Base-by-base conservation (phyloP, 441 rosid genomes). In the Populus tomentosa region DNA sequence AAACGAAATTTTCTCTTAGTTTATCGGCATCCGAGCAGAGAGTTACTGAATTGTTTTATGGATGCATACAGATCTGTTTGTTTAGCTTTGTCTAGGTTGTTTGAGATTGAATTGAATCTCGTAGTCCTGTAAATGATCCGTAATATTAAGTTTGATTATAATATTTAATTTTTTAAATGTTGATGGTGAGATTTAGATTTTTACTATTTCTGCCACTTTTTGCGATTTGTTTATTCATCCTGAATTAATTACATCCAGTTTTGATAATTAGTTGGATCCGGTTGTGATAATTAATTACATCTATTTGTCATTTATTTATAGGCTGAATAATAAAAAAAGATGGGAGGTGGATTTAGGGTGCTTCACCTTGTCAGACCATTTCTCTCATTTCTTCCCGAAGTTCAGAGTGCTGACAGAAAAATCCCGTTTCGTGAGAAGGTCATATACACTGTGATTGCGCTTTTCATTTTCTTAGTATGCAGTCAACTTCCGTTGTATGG, bases 401-500 rank as follows among this genome's bases (percentile, higher is more conserved):
- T 89, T 36, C 93, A 90, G 82, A 90, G 85, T 59, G 90, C 95
- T 8, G 95, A 89, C 69, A 81, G 89, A 83, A 94, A 92, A 73
- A 77, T 94, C 11, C 96, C 97, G 4, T 92, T 94, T 72, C 85
- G 97, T 6, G 95, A 91, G 90, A 94, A 94, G 83, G 97, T 94
- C 20, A 92, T 94, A 66, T 92, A 94, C 84, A 91, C 98, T 1
- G 96, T 94, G 33, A 90, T 94, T 68, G 85, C 97, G 28, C 93
- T 94, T 53, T 92, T 92, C 84, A 91, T 94, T 26, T 92, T 94
- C 86, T 77, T 94, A 69, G 97, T 94, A 0, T 94, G 98, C 86
- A 94, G 97, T 81, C 98, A 92, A 89, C 95, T 94, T 1, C 97
- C 97, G 4, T 84, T 92, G 56, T 94, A 94, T 78, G 97, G 97